Conservation (phyloP, 768 basidiomycete genomes). For the Trametes coccinea region DNA sequence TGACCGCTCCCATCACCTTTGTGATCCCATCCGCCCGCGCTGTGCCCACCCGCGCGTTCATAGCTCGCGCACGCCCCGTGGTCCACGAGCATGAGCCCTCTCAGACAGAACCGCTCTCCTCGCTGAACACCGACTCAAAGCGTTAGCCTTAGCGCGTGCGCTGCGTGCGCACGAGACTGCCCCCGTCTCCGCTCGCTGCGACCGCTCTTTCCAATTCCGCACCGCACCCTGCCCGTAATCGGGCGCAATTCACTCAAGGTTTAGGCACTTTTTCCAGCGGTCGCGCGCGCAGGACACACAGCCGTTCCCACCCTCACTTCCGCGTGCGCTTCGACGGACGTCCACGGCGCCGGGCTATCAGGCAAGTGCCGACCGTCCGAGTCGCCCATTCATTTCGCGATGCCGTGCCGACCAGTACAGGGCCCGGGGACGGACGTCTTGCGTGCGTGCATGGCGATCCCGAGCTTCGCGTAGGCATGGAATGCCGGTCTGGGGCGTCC, state of each 20-base stretch:
- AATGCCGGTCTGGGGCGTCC: background rate
- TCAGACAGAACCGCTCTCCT: background rate
- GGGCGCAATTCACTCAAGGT: constrained; percentile 1
- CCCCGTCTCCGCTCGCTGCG: constrained; percentile 1
- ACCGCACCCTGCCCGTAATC: background rate
- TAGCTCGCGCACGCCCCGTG: background rate
- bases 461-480: background rate
- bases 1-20: background rate
- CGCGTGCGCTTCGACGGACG: constrained; percentile 1
- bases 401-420: constrained; percentile 4
- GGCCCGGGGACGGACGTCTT: background rate
- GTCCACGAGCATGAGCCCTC: background rate
- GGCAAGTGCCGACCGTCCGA: constrained; percentile 1
- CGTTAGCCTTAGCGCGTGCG: background rate
- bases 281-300: background rate
- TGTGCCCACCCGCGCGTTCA: background rate
- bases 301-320: constrained; percentile 1
- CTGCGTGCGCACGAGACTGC: background rate
- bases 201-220: background rate
- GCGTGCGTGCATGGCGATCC: background rate
- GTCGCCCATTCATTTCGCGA: constrained; percentile 6
- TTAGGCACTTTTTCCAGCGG: constrained; percentile 13
- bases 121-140: background rate
- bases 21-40: constrained; percentile 7
- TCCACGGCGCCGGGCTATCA: background rate